phyloP scores from a whole-genome alignment of 495 filamentous ascomycete genomes.

The Letharia columbiana region DNA sequence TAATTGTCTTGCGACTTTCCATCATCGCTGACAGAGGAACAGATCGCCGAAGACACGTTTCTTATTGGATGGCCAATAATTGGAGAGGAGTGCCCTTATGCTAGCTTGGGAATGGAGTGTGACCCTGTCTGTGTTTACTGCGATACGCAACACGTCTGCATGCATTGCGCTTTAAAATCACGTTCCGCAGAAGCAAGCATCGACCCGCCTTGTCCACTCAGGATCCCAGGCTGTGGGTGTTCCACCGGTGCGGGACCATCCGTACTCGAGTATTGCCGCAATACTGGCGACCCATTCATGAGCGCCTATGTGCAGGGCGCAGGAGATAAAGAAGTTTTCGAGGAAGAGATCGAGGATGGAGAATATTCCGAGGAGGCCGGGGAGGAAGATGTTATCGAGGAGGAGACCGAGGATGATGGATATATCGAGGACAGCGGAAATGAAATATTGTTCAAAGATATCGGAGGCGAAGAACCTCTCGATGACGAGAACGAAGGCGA shows the following conservation, averaged over 20 bases:
- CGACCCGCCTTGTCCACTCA: neutral
- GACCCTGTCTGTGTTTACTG: neutral
- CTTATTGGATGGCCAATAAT: neutral
- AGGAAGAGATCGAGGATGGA: neutral
- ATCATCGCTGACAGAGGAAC: no score
- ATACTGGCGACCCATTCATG: neutral
- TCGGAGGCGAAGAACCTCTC: neutral
- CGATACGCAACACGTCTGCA: neutral
- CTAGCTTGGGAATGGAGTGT: neutral
- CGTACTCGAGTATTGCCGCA: neutral
- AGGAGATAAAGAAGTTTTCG: neutral
- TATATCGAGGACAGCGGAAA: neutral
- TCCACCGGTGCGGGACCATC: neutral
- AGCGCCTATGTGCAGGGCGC: neutral
- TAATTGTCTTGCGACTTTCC: no score
- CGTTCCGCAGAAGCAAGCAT: neutral
- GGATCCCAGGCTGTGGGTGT: neutral
- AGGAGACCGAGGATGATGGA: neutral
- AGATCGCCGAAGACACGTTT: neutral
- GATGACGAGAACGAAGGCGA: neutral
- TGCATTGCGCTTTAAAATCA: neutral
- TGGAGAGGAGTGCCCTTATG: neutral
- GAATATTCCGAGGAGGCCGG: neutral
- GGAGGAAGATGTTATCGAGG: neutral
- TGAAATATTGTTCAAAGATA: neutral